Evolutionary conservation across 495 filamentous ascomycete species (phyloP), one percentile per base, ranked within the genome.

Genomic region (Aspergillus steynii): DNA sequence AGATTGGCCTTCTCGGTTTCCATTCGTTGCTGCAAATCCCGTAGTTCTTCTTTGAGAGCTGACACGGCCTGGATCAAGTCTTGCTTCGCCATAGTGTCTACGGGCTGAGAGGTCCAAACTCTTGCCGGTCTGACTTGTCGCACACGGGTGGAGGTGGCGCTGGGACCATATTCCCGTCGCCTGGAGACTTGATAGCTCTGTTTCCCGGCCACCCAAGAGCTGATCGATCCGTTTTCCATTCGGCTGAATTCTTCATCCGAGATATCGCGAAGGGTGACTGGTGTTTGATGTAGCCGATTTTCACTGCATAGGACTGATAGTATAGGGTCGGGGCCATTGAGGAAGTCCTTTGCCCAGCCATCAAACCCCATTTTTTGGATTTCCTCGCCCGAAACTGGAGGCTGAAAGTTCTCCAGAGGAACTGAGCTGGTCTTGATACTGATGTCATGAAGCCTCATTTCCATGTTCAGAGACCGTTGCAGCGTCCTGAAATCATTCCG

Each of bases 281-380:
- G 88, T 1, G 88, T 88, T n/a, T 76, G 72, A 64, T 96, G 85
- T 2, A 97, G 63, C 27, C 72, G 77, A 26, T 78, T 79, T 55
- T 89, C 86, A 28, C 81, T 80, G 67, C 91, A 96, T 32, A 99
- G 82, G 88, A 96, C 92, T 27, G 91, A 86, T 31, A 97, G 74
- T 2, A 99, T 90, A 4, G 91, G 86, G 15, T 90, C 90, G 1
- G 95, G 95, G 0, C 93, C 95, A 28, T 84, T 80, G 10, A 99
- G 68, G 57, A 80, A 90, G 64, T 97, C 88, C 3, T 88, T 77
- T 4, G 90, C 86, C 80, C 88, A 97, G 9, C 86, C 85, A 58
- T 95, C 89, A 53, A 98, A 87, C 1, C 93, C 94, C 53, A 86
- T 76, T 3, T 61, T 55, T 31, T 66, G 66, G 55, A 92, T 68